phyloP scores from a whole-genome alignment of 768 basidiomycete genomes.

The Sarcodon sp. region DNA sequence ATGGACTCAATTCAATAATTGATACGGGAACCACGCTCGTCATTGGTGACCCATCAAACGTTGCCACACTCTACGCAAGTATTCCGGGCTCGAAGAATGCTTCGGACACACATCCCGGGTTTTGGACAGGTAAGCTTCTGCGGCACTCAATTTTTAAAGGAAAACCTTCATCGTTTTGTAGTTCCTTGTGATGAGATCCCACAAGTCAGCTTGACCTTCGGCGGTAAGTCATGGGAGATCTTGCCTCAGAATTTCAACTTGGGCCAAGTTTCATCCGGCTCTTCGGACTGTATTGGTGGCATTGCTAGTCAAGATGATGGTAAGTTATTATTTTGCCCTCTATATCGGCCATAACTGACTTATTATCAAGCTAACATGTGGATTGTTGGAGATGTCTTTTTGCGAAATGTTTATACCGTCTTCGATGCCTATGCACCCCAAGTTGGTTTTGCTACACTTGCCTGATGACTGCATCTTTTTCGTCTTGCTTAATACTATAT shows the following conservation, averaged over 20 bases:
- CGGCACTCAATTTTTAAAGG: too few relatives aligned
- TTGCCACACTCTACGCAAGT: slow-evolving; percentile 16
- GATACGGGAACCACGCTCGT: slow-evolving; percentile 24
- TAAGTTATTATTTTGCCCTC: too few relatives aligned
- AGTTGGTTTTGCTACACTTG: slow-evolving; percentile 7
- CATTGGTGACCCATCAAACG: slow-evolving; percentile 13
- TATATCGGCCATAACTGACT: too few relatives aligned
- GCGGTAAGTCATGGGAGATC: slow-evolving; percentile 23
- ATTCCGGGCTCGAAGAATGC: slow-evolving; percentile 18
- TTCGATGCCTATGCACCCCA: slow-evolving; percentile 25
- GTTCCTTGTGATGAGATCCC: slow-evolving; percentile 20
- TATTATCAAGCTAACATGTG: slow-evolving; percentile 9
- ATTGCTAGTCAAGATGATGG: slow-evolving; percentile 10
- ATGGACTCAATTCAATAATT: slow-evolving; percentile 15
- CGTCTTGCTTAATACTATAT: too few relatives aligned
- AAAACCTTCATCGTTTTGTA: slow-evolving; percentile 6
- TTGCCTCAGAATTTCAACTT: slow-evolving; percentile 27
- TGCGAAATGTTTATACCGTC: slow-evolving; percentile 31
- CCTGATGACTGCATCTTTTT: too few relatives aligned
- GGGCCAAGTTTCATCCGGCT: slow-evolving; percentile 17
- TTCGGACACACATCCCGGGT: slow-evolving; percentile 13
- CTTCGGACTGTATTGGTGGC: slow-evolving; percentile 23
- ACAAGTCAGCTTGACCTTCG: slow-evolving; percentile 23
- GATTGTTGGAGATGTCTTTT: slow-evolving; percentile 26
- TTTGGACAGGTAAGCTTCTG: slow-evolving; percentile 10